These are phyloP conservation scores for Voacanga thouarsii DNA, from an alignment of 257 asterid species.

Conservation along the genomic window DNA sequence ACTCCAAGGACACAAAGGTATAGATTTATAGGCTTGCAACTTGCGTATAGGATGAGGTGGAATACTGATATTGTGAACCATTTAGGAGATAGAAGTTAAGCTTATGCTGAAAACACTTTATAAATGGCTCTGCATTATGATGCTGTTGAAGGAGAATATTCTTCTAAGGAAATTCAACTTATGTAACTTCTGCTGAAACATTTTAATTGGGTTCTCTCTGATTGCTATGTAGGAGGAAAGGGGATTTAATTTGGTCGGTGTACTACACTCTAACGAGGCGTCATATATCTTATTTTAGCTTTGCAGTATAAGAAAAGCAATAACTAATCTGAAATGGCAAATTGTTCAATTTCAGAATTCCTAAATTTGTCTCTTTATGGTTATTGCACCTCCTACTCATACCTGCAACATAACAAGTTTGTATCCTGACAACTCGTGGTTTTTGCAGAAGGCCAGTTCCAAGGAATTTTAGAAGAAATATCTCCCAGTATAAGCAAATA, in stretches of 20 bases:
- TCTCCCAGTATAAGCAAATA: constrained; percentile 66
- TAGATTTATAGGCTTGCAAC: background rate
- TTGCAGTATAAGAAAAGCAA: background rate
- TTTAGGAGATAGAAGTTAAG: background rate
- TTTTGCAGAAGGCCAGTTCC: constrained; percentile 16
- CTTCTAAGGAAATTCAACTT: background rate
- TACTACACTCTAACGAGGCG: background rate
- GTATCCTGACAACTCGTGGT: background rate
- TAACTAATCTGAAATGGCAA: background rate
- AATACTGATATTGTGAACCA: background rate
- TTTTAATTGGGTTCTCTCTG: background rate
- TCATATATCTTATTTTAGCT: background rate
- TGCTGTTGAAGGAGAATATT: background rate
- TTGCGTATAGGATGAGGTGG: background rate
- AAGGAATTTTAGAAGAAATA: constrained; percentile 37
- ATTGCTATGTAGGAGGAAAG: background rate
- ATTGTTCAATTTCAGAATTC: background rate
- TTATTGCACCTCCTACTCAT: background rate
- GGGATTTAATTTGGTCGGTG: background rate
- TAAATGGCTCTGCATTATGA: background rate
- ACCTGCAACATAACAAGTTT: background rate
- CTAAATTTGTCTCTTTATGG: background rate
- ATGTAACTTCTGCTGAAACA: background rate
- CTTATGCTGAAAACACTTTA: background rate
- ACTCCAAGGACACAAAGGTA: background rate